Percentiles rank a stretch among this genome's conserved stretches.
Conservation (phyloP, 2,329 filamentous ascomycete genomes). For the Fusarium fujikuroi region DNA sequence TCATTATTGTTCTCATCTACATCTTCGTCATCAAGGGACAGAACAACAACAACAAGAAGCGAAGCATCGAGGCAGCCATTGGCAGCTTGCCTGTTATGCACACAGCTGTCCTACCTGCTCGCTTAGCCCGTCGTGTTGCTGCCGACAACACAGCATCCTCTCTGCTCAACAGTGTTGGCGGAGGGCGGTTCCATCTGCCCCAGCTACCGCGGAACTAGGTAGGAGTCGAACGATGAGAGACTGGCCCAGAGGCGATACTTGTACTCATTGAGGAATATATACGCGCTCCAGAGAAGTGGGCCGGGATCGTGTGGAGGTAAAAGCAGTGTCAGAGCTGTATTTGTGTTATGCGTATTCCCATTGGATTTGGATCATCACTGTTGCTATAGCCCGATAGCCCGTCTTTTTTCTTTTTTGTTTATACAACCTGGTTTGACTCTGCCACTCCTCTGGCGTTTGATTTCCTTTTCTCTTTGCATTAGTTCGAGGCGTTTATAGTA, state of each 20-base stretch:
- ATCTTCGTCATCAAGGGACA: constrained; percentile 54
- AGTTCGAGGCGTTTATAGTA: constrained; percentile 45
- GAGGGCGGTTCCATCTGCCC: constrained; percentile 41
- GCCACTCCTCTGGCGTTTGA: constrained; percentile 33
- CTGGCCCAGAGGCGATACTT: background rate
- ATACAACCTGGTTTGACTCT: constrained; percentile 31
- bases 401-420: constrained; percentile 24
- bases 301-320: constrained; percentile 5
- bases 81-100: constrained; percentile 40
- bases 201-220: constrained; percentile 37
- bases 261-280: background rate
- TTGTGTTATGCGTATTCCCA: constrained; percentile 38
- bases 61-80: constrained; percentile 43
- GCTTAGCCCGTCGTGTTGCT: constrained; percentile 26
- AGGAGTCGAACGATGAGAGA: background rate
- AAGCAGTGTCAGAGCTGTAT: constrained; percentile 12
- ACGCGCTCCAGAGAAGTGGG: background rate
- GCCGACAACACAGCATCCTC: constrained; percentile 13
- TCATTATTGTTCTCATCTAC: constrained; percentile 62
- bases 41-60: constrained; percentile 46
- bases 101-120: constrained; percentile 30
- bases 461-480: constrained; percentile 41
- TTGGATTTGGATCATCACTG: constrained; percentile 23
- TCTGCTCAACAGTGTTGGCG: constrained; percentile 28
- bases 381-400: constrained; percentile 33